These are phyloP conservation scores for Phytophthora podocarpi DNA, from an alignment of 352 stramenopile species.

Conservation along the genomic window DNA sequence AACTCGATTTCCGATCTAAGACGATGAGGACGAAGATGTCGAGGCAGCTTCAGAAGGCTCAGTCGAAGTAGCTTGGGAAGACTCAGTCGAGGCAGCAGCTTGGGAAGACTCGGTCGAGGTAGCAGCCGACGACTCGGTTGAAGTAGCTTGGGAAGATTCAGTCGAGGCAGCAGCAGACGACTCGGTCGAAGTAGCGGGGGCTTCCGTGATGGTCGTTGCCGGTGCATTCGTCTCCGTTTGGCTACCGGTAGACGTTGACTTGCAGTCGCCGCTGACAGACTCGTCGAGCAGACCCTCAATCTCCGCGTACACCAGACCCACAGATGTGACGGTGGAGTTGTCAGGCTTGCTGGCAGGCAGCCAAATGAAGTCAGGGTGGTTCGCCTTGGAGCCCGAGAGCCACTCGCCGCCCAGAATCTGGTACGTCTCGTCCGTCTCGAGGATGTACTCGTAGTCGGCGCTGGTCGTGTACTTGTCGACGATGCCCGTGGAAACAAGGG, in stretches of 20 bases:
- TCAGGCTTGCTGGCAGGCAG: slow-evolving; percentile 52
- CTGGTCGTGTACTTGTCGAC: slow-evolving; percentile 56
- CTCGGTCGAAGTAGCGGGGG: slow-evolving; percentile 10
- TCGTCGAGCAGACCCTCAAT: slow-evolving; percentile 49
- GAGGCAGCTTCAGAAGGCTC: too few relatives aligned
- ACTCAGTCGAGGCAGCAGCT: background rate
- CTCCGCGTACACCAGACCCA: slow-evolving; percentile 57
- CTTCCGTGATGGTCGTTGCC: too few relatives aligned
- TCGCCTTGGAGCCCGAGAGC: slow-evolving; percentile 51
- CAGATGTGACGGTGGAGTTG: slow-evolving; percentile 38
- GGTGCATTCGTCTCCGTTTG: background rate
- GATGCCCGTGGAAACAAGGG: slow-evolving; percentile 48
- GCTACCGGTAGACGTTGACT: too few relatives aligned
- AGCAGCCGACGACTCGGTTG: background rate
- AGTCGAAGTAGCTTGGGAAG: too few relatives aligned
- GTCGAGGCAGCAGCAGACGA: slow-evolving; percentile 7
- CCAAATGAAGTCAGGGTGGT: slow-evolving; percentile 79
- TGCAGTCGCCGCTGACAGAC: slow-evolving; percentile 38
- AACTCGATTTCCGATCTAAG: slow-evolving; percentile 31
- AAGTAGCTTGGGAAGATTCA: too few relatives aligned
- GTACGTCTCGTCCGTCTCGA: slow-evolving; percentile 66
- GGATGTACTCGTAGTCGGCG: slow-evolving; percentile 73
- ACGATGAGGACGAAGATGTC: too few relatives aligned
- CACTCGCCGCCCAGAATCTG: slow-evolving; percentile 79
- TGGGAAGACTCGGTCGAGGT: slow-evolving; percentile 4